phyloP scores from a whole-genome alignment of 495 filamentous ascomycete species.

The Viridothelium virens region DNA sequence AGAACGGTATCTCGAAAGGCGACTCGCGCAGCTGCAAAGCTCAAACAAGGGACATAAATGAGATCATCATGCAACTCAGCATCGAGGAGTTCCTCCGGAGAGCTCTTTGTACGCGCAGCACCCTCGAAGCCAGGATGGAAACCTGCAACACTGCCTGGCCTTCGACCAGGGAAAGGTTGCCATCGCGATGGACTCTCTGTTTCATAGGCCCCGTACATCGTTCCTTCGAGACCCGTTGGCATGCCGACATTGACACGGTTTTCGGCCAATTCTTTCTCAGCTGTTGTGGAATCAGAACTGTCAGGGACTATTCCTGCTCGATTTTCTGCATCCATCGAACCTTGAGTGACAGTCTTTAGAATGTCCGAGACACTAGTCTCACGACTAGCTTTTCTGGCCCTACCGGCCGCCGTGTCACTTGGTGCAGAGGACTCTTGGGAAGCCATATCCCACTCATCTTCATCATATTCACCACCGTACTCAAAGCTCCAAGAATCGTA shows the following conservation, averaged over 20 bases:
- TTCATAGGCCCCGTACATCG: constrained; percentile 63
- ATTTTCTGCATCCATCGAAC: constrained; percentile 9
- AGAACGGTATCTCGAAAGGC: constrained; percentile 91
- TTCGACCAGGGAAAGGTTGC: neutral
- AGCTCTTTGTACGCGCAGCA: neutral
- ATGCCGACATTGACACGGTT: neutral
- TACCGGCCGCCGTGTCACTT: constrained; percentile 22
- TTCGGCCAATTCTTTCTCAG: neutral
- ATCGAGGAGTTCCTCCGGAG: constrained; percentile 40
- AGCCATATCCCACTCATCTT: constrained; percentile 30
- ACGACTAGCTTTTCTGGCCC: constrained; percentile 14
- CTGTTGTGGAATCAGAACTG: neutral
- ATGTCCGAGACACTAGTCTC: constrained; percentile 5
- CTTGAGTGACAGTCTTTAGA: constrained; percentile 13
- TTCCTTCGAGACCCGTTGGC: constrained; percentile 54
- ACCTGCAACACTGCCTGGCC: too few relatives aligned
- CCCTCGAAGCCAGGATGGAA: neutral
- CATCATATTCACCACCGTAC: constrained; percentile 60
- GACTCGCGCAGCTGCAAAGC: constrained; percentile 71
- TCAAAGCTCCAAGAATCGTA: constrained; percentile 67
- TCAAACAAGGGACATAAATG: constrained; percentile 84
- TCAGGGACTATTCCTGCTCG: neutral
- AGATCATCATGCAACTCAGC: constrained; percentile 70
- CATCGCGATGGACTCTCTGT: constrained; percentile 40
- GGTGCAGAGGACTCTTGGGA: constrained; percentile 27